A percentile compares a stretch with the other conserved stretches of the same genome.
Evolutionary conservation across 768 basidiomycete species (phyloP).

Genomic region (Macrocybe gigantea): DNA sequence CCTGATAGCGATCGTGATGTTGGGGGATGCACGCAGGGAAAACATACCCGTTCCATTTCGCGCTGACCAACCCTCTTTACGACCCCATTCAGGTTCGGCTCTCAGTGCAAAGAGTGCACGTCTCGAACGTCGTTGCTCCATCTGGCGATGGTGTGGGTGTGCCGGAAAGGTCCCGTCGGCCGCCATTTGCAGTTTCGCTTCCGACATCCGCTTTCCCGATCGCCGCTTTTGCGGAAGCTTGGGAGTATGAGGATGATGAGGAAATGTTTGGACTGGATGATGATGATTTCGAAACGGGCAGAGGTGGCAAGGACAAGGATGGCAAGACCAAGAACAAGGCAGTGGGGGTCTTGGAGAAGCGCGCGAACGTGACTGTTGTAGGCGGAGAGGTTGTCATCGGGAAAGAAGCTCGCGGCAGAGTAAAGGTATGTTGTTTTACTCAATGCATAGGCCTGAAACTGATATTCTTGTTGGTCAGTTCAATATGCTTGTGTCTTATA

Average conservation of each 20-base stretch:
- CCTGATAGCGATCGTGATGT: conserved; percentile 34
- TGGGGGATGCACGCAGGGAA: conserved; percentile 63
- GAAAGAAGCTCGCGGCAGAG: conserved; percentile 68
- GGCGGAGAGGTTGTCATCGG: conserved; percentile 86
- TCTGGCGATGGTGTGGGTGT: conserved; percentile 29
- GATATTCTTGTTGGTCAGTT: conserved; percentile 44
- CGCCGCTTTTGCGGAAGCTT: conserved; percentile 90
- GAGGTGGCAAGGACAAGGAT: conserved; percentile 39
- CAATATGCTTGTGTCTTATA: conserved; percentile 91
- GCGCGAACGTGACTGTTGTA: conserved; percentile 84
- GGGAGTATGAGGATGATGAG: conserved; percentile 98
- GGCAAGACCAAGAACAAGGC: conserved; percentile 46
- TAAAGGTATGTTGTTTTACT: conserved; percentile 54
- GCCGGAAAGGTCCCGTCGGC: conserved; percentile 53
- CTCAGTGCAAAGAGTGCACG: conserved; percentile 65
- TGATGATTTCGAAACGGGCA: conserved; percentile 26
- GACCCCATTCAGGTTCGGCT: conserved; percentile 93
- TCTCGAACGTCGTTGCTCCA: conserved; percentile 30
- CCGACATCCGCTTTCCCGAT: conserved; percentile 77
- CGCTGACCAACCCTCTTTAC: conserved; percentile 91
- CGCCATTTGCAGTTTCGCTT: conserved; percentile 76
- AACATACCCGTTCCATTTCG: conserved; percentile 84
- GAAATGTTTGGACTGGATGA: conserved; percentile 70
- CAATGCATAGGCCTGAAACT: neutral
- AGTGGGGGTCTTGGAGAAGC: conserved; percentile 81